phyloP scores from a whole-genome alignment of 306 rosid genomes.

The Trifolium subterraneum region DNA sequence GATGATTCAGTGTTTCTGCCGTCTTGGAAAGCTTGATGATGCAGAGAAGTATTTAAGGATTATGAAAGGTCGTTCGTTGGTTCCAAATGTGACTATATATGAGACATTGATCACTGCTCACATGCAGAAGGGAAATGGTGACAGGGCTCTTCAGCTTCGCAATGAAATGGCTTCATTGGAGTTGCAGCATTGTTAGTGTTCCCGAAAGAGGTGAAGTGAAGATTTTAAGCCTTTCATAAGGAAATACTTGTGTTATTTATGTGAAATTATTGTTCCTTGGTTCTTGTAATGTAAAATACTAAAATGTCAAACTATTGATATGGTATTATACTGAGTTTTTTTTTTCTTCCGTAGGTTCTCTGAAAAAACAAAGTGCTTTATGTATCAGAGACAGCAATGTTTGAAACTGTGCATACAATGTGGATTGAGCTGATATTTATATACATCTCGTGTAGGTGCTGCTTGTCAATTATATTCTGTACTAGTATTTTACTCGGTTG shows the following conservation, averaged over 20 bases:
- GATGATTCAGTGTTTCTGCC: constrained; percentile 58
- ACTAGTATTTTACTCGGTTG: neutral
- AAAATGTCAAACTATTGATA: neutral
- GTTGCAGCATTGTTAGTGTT: constrained; percentile 34
- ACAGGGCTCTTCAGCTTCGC: constrained; percentile 49
- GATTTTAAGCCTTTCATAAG: constrained; percentile 24
- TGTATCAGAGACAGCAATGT: constrained; percentile 52
- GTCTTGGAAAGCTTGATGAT: constrained; percentile 61
- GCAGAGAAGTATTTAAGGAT: constrained; percentile 65
- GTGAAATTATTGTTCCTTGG: neutral
- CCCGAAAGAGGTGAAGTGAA: constrained; percentile 14
- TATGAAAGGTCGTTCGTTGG: constrained; percentile 63
- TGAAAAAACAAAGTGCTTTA: constrained; percentile 41
- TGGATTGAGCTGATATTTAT: constrained; percentile 54
- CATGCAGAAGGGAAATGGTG: constrained; percentile 50
- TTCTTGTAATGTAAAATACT: neutral
- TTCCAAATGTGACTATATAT: constrained; percentile 47
- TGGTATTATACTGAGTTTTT: constrained; percentile 10
- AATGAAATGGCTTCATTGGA: constrained; percentile 54
- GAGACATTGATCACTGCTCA: constrained; percentile 51
- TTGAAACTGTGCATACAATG: constrained; percentile 52
- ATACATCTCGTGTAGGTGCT: neutral
- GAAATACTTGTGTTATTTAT: neutral
- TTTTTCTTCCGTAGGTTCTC: constrained; percentile 39
- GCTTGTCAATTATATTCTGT: neutral